phyloP scores from a whole-genome alignment of 2,329 filamentous ascomycete species.

The Bipolaris bicolor region DNA sequence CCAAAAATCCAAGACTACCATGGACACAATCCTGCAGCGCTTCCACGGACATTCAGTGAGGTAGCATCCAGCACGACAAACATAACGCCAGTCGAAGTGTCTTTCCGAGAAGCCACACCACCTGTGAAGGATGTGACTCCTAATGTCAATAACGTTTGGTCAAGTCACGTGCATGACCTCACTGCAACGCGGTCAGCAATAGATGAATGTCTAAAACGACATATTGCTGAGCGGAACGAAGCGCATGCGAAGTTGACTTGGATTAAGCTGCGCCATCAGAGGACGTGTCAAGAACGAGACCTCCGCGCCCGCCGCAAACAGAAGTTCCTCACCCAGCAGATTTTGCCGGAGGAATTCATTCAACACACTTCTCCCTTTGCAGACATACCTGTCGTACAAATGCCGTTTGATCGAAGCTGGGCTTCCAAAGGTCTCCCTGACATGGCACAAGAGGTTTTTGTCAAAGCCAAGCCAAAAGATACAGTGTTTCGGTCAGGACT shows the following conservation, averaged over 20 bases:
- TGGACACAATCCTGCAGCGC: neutral
- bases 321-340: neutral
- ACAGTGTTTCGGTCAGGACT: conserved; percentile 11
- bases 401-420: conserved; percentile 9
- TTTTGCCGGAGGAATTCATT: conserved; percentile 16
- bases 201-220: conserved; percentile 19
- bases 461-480: conserved; percentile 18
- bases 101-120: neutral
- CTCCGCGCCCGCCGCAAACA: conserved; percentile 14
- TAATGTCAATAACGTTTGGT: neutral
- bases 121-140: neutral
- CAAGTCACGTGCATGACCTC: conserved; percentile 15
- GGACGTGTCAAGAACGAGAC: conserved; percentile 29
- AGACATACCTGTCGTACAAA: conserved; percentile 27
- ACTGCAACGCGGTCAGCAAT: conserved; percentile 12
- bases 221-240: conserved; percentile 20
- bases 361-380: conserved; percentile 34
- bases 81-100: neutral
- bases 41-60: neutral
- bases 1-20: neutral
- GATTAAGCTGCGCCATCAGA: conserved; percentile 26
- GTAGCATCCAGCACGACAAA: neutral
- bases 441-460: conserved; percentile 28
- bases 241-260: conserved; percentile 25
- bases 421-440: conserved; percentile 3